Percentiles rank a stretch among this genome's conserved stretches.
phyloP scores from a whole-genome alignment of 2,329 filamentous ascomycete species.

The Didymella exigua region DNA sequence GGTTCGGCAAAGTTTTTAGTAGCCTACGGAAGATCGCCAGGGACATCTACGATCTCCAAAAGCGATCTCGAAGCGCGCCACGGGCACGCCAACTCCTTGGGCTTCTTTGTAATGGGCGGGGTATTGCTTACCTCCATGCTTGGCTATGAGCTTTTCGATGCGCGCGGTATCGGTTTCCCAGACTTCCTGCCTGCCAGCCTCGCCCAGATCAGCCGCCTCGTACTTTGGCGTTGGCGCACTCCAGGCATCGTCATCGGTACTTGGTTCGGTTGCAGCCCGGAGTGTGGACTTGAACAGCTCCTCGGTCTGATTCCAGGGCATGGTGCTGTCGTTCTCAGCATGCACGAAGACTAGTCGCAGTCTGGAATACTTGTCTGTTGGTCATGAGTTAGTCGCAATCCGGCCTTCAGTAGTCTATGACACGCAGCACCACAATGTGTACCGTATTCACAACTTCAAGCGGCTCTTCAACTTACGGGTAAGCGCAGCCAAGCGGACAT shows the following conservation, averaged over 20 bases:
- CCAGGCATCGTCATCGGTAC: slow-evolving; percentile 18
- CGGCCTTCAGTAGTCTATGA: not conserved
- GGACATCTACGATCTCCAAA: slow-evolving; percentile 10
- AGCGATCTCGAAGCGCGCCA: slow-evolving; percentile 12
- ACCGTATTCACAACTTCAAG: not conserved
- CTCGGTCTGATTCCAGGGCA: slow-evolving; percentile 45
- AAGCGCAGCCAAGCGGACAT: slow-evolving; percentile 66
- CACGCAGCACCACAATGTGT: not conserved
- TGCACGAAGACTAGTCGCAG: slow-evolving; percentile 42
- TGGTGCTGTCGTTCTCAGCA: slow-evolving; percentile 42
- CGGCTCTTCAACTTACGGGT: slow-evolving; percentile 44
- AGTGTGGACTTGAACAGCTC: slow-evolving; percentile 39
- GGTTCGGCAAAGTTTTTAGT: not conserved
- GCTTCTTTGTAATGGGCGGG: slow-evolving; percentile 16
- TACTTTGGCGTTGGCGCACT: slow-evolving; percentile 18
- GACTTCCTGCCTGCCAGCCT: slow-evolving; percentile 41
- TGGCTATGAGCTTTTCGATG: slow-evolving; percentile 45
- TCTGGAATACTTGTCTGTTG: slow-evolving; percentile 17
- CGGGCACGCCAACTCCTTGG: slow-evolving; percentile 10
- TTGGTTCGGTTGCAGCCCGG: slow-evolving; percentile 27
- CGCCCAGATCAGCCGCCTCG: slow-evolving; percentile 38
- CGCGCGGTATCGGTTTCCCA: slow-evolving; percentile 33
- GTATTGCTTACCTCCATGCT: slow-evolving; percentile 43
- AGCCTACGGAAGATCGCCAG: slow-evolving; percentile 6
- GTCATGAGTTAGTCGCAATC: not conserved